A percentile compares a stretch with the other conserved stretches of the same genome.
These are phyloP conservation scores for Amauroascus niger DNA, from an alignment of 2,329 filamentous ascomycete genomes.

Conservation along the genomic window DNA sequence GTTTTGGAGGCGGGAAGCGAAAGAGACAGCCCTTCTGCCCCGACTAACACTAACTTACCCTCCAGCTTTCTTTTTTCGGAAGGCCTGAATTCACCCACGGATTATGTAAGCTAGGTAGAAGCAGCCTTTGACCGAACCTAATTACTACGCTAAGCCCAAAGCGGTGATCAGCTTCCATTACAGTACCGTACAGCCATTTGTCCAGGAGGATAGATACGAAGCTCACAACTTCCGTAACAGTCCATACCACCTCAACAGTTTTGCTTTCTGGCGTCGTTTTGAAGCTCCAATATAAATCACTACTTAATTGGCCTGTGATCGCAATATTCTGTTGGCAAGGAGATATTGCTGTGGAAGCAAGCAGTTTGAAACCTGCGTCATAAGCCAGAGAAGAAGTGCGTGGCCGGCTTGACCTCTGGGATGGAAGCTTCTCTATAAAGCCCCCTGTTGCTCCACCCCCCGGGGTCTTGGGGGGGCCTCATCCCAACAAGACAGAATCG, in stretches of 20 bases:
- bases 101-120: too few relatives aligned
- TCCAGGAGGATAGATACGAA: neutral
- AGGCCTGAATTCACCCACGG: neutral
- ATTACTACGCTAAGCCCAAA: neutral
- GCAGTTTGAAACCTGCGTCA: neutral
- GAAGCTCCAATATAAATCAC: neutral
- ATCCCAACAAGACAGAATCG: slow-evolving; percentile 1
- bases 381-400: neutral
- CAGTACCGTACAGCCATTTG: neutral
- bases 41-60: too few relatives aligned
- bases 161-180: neutral
- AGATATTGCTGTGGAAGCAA: neutral
- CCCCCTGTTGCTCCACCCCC: neutral
- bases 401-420: neutral
- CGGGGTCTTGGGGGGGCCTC: neutral
- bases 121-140: neutral
- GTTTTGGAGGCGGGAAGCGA: too few relatives aligned
- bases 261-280: neutral
- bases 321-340: neutral
- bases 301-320: slow-evolving; percentile 5
- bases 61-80: too few relatives aligned
- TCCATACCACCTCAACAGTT: neutral
- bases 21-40: too few relatives aligned
- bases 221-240: neutral
- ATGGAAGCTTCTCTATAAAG: neutral